Base-by-base conservation (phyloP, 1,284 basidiomycete genomes). In the Lignosus rhinocerotis region DNA sequence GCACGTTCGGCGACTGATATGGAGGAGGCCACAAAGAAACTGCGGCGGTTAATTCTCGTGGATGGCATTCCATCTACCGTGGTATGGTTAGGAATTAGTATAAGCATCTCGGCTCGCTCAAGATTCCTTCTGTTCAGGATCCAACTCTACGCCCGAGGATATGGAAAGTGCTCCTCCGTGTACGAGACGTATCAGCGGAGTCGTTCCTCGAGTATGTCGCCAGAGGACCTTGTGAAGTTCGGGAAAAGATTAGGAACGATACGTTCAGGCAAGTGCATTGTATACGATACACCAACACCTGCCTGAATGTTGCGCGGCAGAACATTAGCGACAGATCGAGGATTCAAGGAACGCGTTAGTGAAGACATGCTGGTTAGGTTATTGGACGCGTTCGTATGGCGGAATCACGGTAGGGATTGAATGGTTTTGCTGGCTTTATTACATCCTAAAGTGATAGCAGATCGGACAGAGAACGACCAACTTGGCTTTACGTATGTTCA, bases 311-410 rank as follows among this genome's bases (percentile, higher is more conserved):
- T 55, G 14, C 73, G 33, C 76, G 78, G 12, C 67, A 93, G 96
- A 54, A 99, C 96, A 10, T 76, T 99, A 21, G 94, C 96, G 1
- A 98, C 96, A 1, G 96, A 98, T 72, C 86, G 88, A 62, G 92
- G 92, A 9, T 99, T 98, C 79, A 96, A 96, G 74, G 92, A 94
- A 69, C 87, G 92, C 53, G 96, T 99, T 16, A 86, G 90, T 33
- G 95, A 98, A 73, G 94, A 96, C 66, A 96, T 96, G 92, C 84
- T 98, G n/a, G 90, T 98, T 59, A 85, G 96, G 30, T 75, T 98
- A 14, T 78, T 99, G 30, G 96, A 99, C 70, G 96, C 96, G 0
- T 98, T 98, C 72, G 96, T 97, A 2, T 99, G 96, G 96, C 82
- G 92, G 66, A 93, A 91, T 75, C 82, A 92, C 65, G 91, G 93